Evolutionary conservation across 805 yeast species (phyloP).

Genomic region (Kazachstania kunashirensis): DNA sequence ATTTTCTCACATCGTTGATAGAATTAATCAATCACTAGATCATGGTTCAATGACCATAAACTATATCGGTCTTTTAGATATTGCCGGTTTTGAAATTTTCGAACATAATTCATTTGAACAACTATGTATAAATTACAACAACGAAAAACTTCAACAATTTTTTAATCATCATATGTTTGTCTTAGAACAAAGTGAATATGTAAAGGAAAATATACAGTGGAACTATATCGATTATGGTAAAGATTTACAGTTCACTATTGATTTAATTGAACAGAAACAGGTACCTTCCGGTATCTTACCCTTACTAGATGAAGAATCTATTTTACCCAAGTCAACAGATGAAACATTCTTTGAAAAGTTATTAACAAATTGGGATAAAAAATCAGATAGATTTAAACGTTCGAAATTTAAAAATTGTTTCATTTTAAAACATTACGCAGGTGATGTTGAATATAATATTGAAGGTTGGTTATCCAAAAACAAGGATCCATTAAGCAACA

Average conservation of each 20-base stretch:
- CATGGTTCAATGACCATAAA: conserved; percentile 35
- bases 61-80: conserved; percentile 92
- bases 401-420: conserved; percentile 72
- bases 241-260: conserved; percentile 90
- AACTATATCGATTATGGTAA: conserved; percentile 91
- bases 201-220: conserved; percentile 92
- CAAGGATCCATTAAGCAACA: conserved; percentile 83
- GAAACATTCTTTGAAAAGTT: conserved; percentile 73
- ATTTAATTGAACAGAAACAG: conserved; percentile 63
- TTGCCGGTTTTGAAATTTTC: conserved; percentile 96
- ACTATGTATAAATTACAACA: conserved; percentile 92
- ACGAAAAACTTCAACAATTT: conserved; percentile 94
- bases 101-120: conserved; percentile 92
- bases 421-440: conserved; percentile 86
- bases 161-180: conserved; percentile 97
- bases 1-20: conserved; percentile 66
- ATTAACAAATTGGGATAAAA: conserved; percentile 49
- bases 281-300: conserved; percentile 76
- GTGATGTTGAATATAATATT: conserved; percentile 85
- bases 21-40: conserved; percentile 61
- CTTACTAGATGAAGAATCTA: conserved; percentile 87
- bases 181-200: conserved; percentile 91
- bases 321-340: conserved; percentile 86
- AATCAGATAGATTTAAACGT: conserved; percentile 52
- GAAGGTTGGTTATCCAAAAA: conserved; percentile 93